Evolutionary conservation across 176 grass and related monocot genomes (phyloP), one percentile per base, ranked within the genome.

Genomic region (Urochloa ruziziensis): DNA sequence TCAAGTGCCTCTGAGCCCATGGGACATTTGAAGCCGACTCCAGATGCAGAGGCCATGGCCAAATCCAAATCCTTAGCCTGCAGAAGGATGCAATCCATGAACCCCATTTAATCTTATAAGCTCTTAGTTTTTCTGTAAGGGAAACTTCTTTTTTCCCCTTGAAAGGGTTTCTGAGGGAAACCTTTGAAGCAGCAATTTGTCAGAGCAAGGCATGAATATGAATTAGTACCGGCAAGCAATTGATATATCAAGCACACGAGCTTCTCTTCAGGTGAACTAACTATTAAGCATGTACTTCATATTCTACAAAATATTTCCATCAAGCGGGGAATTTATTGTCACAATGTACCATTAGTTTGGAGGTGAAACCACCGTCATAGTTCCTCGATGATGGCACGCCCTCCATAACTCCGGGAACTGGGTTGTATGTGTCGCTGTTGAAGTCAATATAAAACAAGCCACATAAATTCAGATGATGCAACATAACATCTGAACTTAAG

Each of bases 31-130:
- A 84, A 86, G 69, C 82, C 87, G 48, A 90, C 82, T 54, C 78
- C 79, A 70, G 79, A 82, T 62, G 85, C 85, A 43, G 93, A 94
- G 68, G 83, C 13, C 54, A 92, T 89, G 54, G 92, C 90, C 70
- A 97, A 74, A 68, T 76, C 90, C 81, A 97, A 89, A 87, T 94
- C 95, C 86, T 94, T 94, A 59, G 92, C 86, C 95, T 97, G 70
- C 42, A 88, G 42, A 81, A 44, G 24, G 56, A 73, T 35, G 25
- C 5, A 62, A 51, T 69, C 10, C 2, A 62, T 68, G 49, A 39
- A n/a, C 2, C 5, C 1, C 51, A 14, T 83, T 85, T 74, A 78
- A 73, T 36, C 28, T 17, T 44, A 85, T 49, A 7, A 21, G 18
- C 19, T 53, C 19, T 53, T 53, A 2, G 17, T 53, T 21, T 53